Evolutionary conservation across 2,329 filamentous ascomycete species (phyloP), one percentile per base, ranked within the genome.

Genomic region (Neonectria coccinea): DNA sequence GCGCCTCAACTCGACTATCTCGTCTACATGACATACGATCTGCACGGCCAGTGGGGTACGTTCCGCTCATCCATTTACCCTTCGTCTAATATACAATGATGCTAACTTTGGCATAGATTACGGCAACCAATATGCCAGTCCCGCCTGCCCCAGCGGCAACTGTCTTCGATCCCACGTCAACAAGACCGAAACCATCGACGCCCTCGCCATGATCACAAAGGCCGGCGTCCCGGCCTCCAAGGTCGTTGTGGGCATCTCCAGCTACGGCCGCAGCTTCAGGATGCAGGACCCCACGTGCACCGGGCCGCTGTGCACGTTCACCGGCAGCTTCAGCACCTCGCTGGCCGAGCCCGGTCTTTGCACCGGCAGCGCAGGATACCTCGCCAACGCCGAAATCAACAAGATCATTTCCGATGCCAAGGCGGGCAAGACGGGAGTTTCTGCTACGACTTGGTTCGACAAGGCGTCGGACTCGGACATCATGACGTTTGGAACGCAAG

Each of bases 161-260:
- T 78, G 80, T 51, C 72, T 82, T 1, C 77, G 78, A 0, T 76
- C 72, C 0, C 79, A 81, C 63, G 70, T 81, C 64, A 82, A 82
- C 70, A 56, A 73, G 47, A 82, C 80, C 5, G 79, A 82, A 55
- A 80, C 78, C 1, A 41, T 68, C 4, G 70, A 70, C n/a, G 67
- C 80, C 0, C 67, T 83, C 12, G 63, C 75, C 1, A 81, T 79
- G 76, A 71, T 79, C 36, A 79, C 77, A 1, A 79, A 78, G 52
- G 77, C 77, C 1, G 77, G 77, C 3, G 78, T 78, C 0, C 68
- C 73, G 1, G 71, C 77, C 0, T 66, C 70, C 56, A 80, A 78
- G 68, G 48, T 77, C 6, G 57, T 76, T 12, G 66, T 77, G 16
- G 75, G 75, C 5, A 59, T 76, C n/a, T 65, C 72, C 10, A 70